Evolutionary conservation across 2,329 filamentous ascomycete genomes (phyloP).

Genomic region (Diaporthe sp.): DNA sequence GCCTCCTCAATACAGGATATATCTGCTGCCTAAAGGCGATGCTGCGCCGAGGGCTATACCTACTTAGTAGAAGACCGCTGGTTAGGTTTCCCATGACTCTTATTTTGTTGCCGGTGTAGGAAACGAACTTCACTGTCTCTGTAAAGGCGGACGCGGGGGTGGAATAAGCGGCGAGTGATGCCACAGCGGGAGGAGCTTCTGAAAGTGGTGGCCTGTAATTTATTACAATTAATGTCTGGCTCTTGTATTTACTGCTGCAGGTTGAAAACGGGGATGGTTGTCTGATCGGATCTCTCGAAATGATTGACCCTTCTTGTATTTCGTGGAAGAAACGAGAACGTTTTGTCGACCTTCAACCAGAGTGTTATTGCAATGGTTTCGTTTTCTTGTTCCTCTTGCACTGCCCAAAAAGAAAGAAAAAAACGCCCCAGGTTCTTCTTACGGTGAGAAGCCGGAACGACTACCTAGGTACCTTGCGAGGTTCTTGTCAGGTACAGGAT

Average conservation of each 20-base stretch:
- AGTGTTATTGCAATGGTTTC: background rate
- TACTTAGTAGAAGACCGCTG: background rate
- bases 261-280: background rate
- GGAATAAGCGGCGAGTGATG: background rate
- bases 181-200: no score
- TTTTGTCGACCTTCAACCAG: background rate
- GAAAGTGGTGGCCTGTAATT: background rate
- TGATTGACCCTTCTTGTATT: background rate
- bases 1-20: background rate
- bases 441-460: background rate
- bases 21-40: background rate
- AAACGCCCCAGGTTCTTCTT: background rate
- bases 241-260: background rate
- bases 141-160: no score
- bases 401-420: background rate
- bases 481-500: no score
- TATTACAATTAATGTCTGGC: background rate
- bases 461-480: no score
- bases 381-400: background rate
- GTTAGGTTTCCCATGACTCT: no score
- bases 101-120: no score
- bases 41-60: no score
- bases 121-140: background rate
- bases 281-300: background rate
- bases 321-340: background rate